Conservation (phyloP, 768 basidiomycete genomes). For the Sporobolomyces pararoseus region DNA sequence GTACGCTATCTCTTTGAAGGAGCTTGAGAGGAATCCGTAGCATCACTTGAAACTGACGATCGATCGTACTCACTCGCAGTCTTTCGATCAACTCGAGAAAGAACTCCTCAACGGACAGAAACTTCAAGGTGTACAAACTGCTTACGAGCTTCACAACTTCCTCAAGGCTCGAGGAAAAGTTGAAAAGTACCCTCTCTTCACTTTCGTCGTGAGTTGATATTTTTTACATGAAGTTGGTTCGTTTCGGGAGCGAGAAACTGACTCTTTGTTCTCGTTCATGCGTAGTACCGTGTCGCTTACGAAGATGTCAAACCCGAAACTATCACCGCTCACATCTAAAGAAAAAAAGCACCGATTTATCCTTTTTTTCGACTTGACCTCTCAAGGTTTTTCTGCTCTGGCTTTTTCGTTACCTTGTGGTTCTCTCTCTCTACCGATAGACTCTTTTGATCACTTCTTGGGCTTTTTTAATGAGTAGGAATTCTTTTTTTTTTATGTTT, state of each 20-base stretch:
- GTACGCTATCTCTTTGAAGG: slow-evolving; percentile 43
- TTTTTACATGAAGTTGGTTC: too few species aligned
- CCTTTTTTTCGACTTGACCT: neutral
- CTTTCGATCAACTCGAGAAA: slow-evolving; percentile 52
- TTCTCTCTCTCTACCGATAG: too few species aligned
- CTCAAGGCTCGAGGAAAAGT: slow-evolving; percentile 50
- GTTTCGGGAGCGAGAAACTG: neutral
- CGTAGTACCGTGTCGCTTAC: slow-evolving; percentile 43
- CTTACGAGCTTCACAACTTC: slow-evolving; percentile 53
- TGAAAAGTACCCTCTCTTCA: slow-evolving; percentile 53
- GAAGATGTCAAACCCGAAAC: slow-evolving; percentile 40
- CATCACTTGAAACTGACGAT: too few species aligned
- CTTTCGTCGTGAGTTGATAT: slow-evolving; percentile 46
- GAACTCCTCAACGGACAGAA: slow-evolving; percentile 54
- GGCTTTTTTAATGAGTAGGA: too few species aligned
- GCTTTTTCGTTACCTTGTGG: too few species aligned
- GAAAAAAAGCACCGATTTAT: neutral
- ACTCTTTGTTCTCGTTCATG: neutral
- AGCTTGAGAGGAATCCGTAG: too few species aligned
- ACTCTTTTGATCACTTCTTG: too few species aligned
- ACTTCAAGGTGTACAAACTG: slow-evolving; percentile 52
- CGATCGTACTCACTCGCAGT: too few species aligned
- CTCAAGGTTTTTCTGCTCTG: neutral
- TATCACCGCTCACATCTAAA: slow-evolving; percentile 36
- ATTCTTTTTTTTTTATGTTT: too few species aligned